Evolutionary conservation across 2,329 filamentous ascomycete genomes (phyloP).

Genomic region (Fusarium burgessii): DNA sequence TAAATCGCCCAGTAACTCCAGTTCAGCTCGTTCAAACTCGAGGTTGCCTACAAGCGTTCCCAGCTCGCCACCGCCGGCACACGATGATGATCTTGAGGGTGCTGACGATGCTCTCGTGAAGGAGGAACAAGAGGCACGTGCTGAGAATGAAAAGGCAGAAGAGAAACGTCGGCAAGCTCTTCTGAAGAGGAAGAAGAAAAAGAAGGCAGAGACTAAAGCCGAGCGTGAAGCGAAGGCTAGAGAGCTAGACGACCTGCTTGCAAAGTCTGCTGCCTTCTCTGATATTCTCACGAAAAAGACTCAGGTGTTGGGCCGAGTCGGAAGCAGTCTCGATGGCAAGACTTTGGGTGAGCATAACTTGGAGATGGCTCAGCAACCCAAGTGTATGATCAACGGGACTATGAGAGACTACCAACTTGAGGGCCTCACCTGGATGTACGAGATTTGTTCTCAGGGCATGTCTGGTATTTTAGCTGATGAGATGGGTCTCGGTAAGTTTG

Average conservation of each 20-base stretch:
- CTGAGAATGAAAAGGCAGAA: constrained; percentile 61
- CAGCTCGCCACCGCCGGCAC: constrained; percentile 51
- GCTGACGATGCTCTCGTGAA: constrained; percentile 49
- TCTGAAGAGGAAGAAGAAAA: constrained; percentile 57
- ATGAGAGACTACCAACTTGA: constrained; percentile 97
- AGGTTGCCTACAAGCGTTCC: constrained; percentile 52
- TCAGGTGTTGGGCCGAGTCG: constrained; percentile 70
- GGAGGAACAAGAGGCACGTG: constrained; percentile 53
- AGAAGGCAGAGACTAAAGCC: constrained; percentile 63
- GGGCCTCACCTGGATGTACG: constrained; percentile 94
- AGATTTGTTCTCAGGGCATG: constrained; percentile 82
- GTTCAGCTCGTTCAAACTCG: constrained; percentile 49
- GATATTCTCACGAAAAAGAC: constrained; percentile 74
- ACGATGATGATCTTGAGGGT: constrained; percentile 32
- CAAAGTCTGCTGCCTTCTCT: constrained; percentile 70
- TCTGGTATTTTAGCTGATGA: constrained; percentile 94
- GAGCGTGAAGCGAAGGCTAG: constrained; percentile 69
- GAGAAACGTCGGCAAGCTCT: constrained; percentile 57
- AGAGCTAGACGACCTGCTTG: constrained; percentile 69
- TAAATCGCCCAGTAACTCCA: constrained; percentile 47
- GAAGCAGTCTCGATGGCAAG: constrained; percentile 70
- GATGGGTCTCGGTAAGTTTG: constrained; percentile 78
- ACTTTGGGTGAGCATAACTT: constrained; percentile 74
- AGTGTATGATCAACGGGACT: constrained; percentile 83
- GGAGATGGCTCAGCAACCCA: constrained; percentile 85